Base-by-base conservation (phyloP, 2,329 filamentous ascomycete species). In the Orbilia oligospora region DNA sequence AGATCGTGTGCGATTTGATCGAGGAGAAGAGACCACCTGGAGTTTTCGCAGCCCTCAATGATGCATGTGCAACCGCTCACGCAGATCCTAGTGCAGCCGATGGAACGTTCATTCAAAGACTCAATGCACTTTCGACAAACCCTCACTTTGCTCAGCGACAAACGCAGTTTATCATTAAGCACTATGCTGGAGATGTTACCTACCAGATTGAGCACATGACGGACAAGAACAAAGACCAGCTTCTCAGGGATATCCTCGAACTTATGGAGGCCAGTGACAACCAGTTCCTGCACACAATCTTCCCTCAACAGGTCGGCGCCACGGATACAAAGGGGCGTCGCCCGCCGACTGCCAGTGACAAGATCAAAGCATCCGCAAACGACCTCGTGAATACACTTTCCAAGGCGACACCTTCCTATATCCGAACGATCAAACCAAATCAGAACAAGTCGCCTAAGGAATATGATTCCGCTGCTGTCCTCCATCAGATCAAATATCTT, bases 131-230 rank as follows among this genome's bases (percentile, higher is more conserved):
- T 98, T 97, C 89, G 98, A 97, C 88, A 97, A 98, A 86, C 95
- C 96, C 9, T 90, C 96, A 76, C 98, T 99, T 83, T 96, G 95
- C 82, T 97, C 98, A 86, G 97, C 94, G n/a, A 89, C 96, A 1
- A 63, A 61, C 73, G 10, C 73, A 77, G 41, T 99, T 99, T 86
- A 98, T 96, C 5, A 94, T 99, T 80, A 98, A 95, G 85, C 97
- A 99, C 86, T 99, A 99, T 85, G 96, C 96, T 64, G 88, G 99
- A 72, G 96, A 99, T 83, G 96, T 99, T 82, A 98, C 95, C n/a
- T 99, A 99, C 84, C 96, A 99, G 85, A 98, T 95, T 0, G 96
- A 98, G 82, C 96, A 96, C 55, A 99, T 99, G 86, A 97, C 99
- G 83, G 97, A 99, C 85, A 99, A 99, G 89, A 99, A 99, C 86